Conservation (phyloP, 805 yeast genomes). For the Wickerhamomyces queroliae region DNA sequence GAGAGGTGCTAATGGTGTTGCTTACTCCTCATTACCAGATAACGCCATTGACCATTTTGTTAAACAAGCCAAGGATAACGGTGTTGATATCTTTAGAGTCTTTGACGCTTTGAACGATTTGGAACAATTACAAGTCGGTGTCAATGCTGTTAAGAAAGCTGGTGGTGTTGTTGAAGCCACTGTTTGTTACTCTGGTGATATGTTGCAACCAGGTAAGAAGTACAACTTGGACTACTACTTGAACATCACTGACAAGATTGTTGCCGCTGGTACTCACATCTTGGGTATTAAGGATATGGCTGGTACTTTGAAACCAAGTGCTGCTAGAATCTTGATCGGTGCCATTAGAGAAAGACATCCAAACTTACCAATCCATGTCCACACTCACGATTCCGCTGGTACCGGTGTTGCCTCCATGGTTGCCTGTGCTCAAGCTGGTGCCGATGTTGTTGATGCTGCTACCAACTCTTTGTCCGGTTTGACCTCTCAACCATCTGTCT, state of each 20-base stretch:
- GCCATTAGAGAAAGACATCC: slow-evolving; percentile 84
- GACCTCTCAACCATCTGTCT: slow-evolving; percentile 96
- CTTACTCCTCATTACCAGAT: slow-evolving; percentile 96
- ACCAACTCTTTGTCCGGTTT: slow-evolving; percentile 96
- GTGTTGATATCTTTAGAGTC: slow-evolving; percentile 97
- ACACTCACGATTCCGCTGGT: slow-evolving; percentile 99
- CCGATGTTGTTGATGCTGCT: slow-evolving; percentile 97
- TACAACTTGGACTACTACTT: slow-evolving; percentile 90
- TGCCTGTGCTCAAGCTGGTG: slow-evolving; percentile 93
- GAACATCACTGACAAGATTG: slow-evolving; percentile 74
- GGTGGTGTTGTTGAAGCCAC: slow-evolving; percentile 99
- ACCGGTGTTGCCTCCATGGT: slow-evolving; percentile 97
- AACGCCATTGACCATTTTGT: slow-evolving; percentile 98
- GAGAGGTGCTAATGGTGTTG: slow-evolving; percentile 99
- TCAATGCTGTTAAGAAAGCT: slow-evolving; percentile 95
- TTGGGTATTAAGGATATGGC: slow-evolving; percentile 99
- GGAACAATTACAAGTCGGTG: slow-evolving; percentile 96
- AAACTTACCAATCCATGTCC: slow-evolving; percentile 94
- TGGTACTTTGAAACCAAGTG: slow-evolving; percentile 94
- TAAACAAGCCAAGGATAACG: slow-evolving; percentile 87
- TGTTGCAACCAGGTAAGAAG: slow-evolving; percentile 93
- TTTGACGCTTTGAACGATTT: slow-evolving; percentile 96
- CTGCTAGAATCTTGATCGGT: slow-evolving; percentile 78
- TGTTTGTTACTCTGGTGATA: slow-evolving; percentile 97
- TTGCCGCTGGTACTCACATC: slow-evolving; percentile 91